phyloP scores from a whole-genome alignment of 2,329 filamentous ascomycete genomes.

The Penicillium sp. region DNA sequence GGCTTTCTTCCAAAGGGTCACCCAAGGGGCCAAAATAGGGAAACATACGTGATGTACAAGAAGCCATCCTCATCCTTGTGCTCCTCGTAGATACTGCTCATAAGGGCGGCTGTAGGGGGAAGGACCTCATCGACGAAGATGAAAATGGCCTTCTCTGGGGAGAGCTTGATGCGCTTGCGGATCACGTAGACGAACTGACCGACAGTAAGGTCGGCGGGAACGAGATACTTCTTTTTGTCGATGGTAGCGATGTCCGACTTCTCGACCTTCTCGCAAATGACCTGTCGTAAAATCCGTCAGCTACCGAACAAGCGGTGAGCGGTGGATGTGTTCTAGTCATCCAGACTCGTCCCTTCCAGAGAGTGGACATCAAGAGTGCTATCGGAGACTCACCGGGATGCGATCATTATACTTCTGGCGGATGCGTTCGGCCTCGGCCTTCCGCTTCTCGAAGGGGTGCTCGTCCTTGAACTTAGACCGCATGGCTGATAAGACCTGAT shows the following conservation, averaged over 20 bases:
- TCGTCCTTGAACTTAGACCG: constrained; percentile 99
- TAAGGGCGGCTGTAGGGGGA: constrained; percentile 91
- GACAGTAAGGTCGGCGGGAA: constrained; percentile 94
- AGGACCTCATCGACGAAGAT: constrained; percentile 99
- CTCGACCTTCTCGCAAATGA: constrained; percentile 99
- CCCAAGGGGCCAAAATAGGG: background rate
- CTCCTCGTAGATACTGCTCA: constrained; percentile 99
- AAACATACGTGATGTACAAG: constrained; percentile 88
- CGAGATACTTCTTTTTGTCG: constrained; percentile 99
- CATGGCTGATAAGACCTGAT: constrained; percentile 58
- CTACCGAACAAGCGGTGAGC: constrained; percentile 34
- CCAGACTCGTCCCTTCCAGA: background rate
- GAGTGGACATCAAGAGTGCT: constrained; percentile 1
- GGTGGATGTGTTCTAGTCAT: background rate
- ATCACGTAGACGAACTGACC: constrained; percentile 99
- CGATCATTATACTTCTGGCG: constrained; percentile 98
- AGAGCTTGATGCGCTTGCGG: constrained; percentile 99
- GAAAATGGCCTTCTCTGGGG: constrained; percentile 99
- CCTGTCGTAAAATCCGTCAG: constrained; percentile 53
- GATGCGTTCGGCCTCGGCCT: constrained; percentile 99
- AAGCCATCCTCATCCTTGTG: constrained; percentile 90
- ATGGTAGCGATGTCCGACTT: constrained; percentile 99
- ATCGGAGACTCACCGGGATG: constrained; percentile 74
- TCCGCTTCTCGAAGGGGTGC: constrained; percentile 99
- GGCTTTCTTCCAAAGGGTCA: background rate